phyloP scores from a whole-genome alignment of 2,329 filamentous ascomycete genomes.

The Aspergillus felis region DNA sequence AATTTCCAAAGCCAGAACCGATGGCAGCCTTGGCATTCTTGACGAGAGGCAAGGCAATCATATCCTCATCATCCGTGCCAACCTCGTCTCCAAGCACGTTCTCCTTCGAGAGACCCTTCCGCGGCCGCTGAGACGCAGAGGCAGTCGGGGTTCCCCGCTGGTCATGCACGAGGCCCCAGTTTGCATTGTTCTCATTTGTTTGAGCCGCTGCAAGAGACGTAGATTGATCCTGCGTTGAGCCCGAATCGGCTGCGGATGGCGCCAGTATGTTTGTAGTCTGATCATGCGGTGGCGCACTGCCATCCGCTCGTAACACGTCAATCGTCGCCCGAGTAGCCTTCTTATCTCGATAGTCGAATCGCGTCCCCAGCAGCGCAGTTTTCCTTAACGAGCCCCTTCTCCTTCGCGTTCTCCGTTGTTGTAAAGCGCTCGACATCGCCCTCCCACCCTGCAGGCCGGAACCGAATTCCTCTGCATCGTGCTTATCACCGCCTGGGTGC shows the following conservation, averaged over 20 bases:
- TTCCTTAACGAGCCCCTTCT: constrained; percentile 84
- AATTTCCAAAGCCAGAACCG: constrained; percentile 14
- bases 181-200: constrained; percentile 1
- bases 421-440: constrained; percentile 48
- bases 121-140: constrained; percentile 25
- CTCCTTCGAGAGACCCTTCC: constrained; percentile 47
- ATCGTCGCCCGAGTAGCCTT: constrained; percentile 12
- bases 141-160: constrained; percentile 16
- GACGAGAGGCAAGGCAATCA: constrained; percentile 59
- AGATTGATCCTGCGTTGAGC: constrained; percentile 9
- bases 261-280: constrained; percentile 5
- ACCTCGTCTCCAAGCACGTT: constrained; percentile 61
- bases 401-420: constrained; percentile 57
- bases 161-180: constrained; percentile 16
- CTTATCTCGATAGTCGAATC: constrained; percentile 34
- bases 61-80: constrained; percentile 81
- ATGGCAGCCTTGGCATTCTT: constrained; percentile 31
- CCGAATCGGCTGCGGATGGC: constrained; percentile 9
- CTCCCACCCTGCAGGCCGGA: constrained; percentile 41
- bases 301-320: constrained; percentile 16
- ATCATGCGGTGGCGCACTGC: constrained; percentile 6
- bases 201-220: constrained; percentile 15
- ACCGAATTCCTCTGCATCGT: constrained; percentile 24
- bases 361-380: constrained; percentile 70
- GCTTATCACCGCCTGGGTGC: constrained; percentile 18